A percentile compares a stretch with the other conserved stretches of the same genome.
These are phyloP conservation scores for Fraxinus quadrangulata DNA, from an alignment of 257 asterid genomes.

Conservation along the genomic window DNA sequence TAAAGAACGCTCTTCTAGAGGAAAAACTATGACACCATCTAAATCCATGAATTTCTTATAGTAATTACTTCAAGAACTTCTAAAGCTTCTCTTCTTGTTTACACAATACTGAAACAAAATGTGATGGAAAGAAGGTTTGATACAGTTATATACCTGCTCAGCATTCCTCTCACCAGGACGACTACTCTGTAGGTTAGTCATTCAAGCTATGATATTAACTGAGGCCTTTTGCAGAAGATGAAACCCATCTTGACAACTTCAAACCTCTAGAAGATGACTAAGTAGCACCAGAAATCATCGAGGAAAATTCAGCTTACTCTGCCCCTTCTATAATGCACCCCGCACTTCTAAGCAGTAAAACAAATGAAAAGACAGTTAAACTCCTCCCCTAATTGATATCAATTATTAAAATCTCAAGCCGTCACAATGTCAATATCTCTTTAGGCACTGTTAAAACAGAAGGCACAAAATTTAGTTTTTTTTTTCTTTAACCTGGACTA, in stretches of 20 bases:
- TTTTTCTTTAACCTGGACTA: neutral
- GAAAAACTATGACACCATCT: neutral
- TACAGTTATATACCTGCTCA: conserved; percentile 47
- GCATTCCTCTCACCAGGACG: conserved; percentile 57
- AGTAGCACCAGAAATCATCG: conserved; percentile 5
- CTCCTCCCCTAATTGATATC: neutral
- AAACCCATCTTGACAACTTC: conserved; percentile 31
- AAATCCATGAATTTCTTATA: neutral
- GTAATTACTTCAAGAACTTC: neutral
- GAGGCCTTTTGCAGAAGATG: conserved; percentile 26
- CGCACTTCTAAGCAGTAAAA: neutral
- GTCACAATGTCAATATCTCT: neutral
- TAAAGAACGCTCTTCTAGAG: neutral
- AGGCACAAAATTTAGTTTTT: neutral
- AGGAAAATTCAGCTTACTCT: conserved; percentile 20
- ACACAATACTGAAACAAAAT: conserved; percentile 11
- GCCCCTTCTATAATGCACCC: conserved; percentile 15
- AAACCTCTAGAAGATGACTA: conserved; percentile 28
- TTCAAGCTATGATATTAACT: conserved; percentile 45
- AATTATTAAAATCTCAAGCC: conserved; percentile 5
- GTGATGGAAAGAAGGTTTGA: conserved; percentile 13
- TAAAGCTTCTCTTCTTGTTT: neutral
- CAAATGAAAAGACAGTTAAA: neutral
- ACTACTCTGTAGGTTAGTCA: conserved; percentile 47
- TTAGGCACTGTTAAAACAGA: neutral